Evolutionary conservation across 805 yeast species (phyloP), one percentile per base, ranked within the genome.

Genomic region (Candida michaelii): DNA sequence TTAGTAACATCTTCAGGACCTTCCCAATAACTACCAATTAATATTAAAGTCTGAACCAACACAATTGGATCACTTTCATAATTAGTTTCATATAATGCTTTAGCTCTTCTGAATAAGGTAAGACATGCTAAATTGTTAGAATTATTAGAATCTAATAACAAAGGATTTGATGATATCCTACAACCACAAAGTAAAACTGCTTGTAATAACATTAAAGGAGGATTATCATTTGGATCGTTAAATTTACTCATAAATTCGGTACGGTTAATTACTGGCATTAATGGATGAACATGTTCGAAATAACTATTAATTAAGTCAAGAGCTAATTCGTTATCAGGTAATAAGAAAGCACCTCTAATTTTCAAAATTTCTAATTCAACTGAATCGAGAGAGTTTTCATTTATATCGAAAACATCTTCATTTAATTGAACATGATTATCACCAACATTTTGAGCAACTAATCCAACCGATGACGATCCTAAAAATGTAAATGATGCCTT

Each of bases 1-100:
- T 82, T 77, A 21, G 85, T 73, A 27, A 80, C 81, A 50, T 79
- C 82, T 49, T 83, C 83, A 8, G 85, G 85, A 2, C 86, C 82
- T 49, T 82, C 90, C 82, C 89, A 81, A 61, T 80, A 82, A 52
- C 82, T 74, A 0, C 85, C 83, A 46, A 86, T 71, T 21, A 85
- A 61, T 16, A 80, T 59, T 29, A 83, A 64, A 0, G 89, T 73
- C 54, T 83, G 89, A 7, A 85, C 70, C 17, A 82, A 62, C 5
- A 77, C 63, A 1, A 82, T 66, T 1, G 85, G 78, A 53, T 85
- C 89, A 24, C 73, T 63, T 60, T 86, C 93, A 50, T 78, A 77
- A 48, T 76, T 77, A 1, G 85, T 76, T 53, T 85, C 91, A 58
- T 77, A 84, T 18, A 87, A 62, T 0, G 89, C 86, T 62, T 82